Base-by-base conservation (phyloP, 257 asterid species). In the Linderniella brevidens region DNA sequence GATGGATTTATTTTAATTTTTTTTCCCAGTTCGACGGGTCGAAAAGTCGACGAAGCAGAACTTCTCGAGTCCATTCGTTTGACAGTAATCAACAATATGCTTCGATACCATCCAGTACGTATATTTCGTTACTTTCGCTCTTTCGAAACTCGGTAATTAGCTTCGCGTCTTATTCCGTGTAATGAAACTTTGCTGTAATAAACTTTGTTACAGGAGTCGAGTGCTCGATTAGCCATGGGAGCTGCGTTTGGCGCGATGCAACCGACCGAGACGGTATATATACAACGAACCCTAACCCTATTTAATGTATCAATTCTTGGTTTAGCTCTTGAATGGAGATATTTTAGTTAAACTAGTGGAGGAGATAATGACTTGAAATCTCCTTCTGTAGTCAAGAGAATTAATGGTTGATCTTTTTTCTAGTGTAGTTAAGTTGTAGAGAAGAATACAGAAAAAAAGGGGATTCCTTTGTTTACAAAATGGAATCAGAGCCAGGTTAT, bases 61-160 rank as follows among this genome's bases (percentile, higher is more conserved):
- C 66, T 76, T 63, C 98, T 88, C 1, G 98, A 88, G 83, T 86
- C 98, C 11, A 88, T 88, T 63, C 96, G 98, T 50, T 68, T 88
- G 84, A 88, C 98, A 41, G 74, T 88, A 50, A 88, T 88, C 71
- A 88, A 77, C 82, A 88, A 88, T 63, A 40, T 88, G 78, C 71
- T 88, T 9, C 78, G 84, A 66, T 88, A 68, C 66, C 98, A 88
- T 61, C 98, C 98, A 74, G 98, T 90, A 80, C 47, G 64, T 20
- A 36, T 36, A 19, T 15, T 55, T 13, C 15, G 3, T 39, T 39
- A 39, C 3, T 9, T 13, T 13, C 13, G 3, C 13, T 39, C 15
- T 10, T 39, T 39, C 3, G 15, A 4, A 9, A 47, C 32, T 25
- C 32, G 6, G 32, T 25, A 25, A 25, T 25, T 6, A 25, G 32